Percentiles rank a stretch among this genome's conserved stretches.
Conservation (phyloP, 495 filamentous ascomycete species). For the Lophiotrema nucula region DNA sequence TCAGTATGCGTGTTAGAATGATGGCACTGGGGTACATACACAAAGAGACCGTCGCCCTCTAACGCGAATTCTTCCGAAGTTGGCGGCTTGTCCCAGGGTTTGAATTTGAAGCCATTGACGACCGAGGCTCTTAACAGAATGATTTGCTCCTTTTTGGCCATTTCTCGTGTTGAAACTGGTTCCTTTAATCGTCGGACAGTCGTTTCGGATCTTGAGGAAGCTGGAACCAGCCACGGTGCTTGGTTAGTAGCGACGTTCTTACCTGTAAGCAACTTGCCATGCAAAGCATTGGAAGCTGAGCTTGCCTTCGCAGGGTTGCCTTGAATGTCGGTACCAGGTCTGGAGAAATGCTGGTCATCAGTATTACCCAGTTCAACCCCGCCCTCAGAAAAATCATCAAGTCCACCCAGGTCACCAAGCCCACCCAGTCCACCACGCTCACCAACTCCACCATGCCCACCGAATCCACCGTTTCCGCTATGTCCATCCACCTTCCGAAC, state of each 20-base stretch:
- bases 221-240: not conserved
- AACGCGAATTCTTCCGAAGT: conserved; percentile 52
- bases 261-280: not conserved
- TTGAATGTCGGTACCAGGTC: not conserved
- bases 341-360: not conserved
- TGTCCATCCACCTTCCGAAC: too few relatives aligned
- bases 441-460: not conserved
- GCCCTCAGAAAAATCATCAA: not conserved
- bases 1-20: conserved; percentile 50
- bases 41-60: conserved; percentile 47
- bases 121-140: conserved; percentile 74
- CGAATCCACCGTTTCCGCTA: not conserved
- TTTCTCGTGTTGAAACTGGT: conserved; percentile 58
- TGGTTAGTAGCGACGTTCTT: not conserved
- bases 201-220: not conserved
- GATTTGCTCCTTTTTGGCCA: conserved; percentile 71
- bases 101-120: conserved; percentile 76
- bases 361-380: not conserved
- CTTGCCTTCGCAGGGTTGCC: not conserved
- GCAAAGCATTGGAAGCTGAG: not conserved
- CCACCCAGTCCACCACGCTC: not conserved
- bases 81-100: conserved; percentile 71
- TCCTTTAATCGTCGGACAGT: conserved; percentile 25
- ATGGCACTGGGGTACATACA: too few relatives aligned
- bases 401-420: not conserved